Percentiles rank a stretch among this genome's conserved stretches.
Evolutionary conservation across 768 basidiomycete genomes (phyloP).

Genomic region (Pholiota microspora): DNA sequence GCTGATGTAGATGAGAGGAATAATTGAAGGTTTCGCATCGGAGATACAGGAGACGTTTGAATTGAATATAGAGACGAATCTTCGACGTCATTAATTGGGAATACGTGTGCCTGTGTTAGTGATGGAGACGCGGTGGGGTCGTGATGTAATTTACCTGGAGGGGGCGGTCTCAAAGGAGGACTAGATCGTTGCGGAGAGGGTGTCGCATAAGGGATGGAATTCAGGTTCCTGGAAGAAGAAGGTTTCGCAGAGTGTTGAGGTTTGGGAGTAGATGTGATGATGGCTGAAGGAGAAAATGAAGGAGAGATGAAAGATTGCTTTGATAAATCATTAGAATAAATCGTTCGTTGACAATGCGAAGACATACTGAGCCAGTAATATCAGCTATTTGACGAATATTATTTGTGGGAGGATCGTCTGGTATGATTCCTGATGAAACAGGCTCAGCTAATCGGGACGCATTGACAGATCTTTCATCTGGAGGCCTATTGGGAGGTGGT

Average conservation of each 20-base stretch:
- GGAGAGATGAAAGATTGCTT: slow-evolving; percentile 11
- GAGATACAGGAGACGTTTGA: slow-evolving; percentile 13
- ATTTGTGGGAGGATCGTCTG: neutral
- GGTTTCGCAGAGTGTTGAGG: slow-evolving; percentile 13
- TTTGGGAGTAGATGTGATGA: slow-evolving; percentile 25
- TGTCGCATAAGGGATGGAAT: slow-evolving; percentile 32
- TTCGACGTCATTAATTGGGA: slow-evolving; percentile 2
- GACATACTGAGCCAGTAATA: slow-evolving; percentile 14
- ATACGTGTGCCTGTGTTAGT: neutral
- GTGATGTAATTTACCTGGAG: neutral
- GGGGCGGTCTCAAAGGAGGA: neutral
- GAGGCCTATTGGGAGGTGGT: neutral
- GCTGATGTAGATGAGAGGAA: neutral
- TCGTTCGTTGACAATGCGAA: neutral
- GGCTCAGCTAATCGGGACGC: neutral
- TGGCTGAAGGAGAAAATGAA: slow-evolving; percentile 18
- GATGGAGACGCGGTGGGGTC: neutral
- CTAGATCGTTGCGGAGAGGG: slow-evolving; percentile 15
- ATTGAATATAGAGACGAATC: slow-evolving; percentile 18
- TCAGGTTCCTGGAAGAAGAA: slow-evolving; percentile 34
- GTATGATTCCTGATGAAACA: neutral
- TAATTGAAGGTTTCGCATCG: slow-evolving; percentile 4
- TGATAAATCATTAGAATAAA: neutral
- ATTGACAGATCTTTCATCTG: neutral
- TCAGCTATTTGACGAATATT: slow-evolving; percentile 10